Evolutionary conservation across 805 yeast genomes (phyloP).

Genomic region (Saccharomycopsis fibuligera): DNA sequence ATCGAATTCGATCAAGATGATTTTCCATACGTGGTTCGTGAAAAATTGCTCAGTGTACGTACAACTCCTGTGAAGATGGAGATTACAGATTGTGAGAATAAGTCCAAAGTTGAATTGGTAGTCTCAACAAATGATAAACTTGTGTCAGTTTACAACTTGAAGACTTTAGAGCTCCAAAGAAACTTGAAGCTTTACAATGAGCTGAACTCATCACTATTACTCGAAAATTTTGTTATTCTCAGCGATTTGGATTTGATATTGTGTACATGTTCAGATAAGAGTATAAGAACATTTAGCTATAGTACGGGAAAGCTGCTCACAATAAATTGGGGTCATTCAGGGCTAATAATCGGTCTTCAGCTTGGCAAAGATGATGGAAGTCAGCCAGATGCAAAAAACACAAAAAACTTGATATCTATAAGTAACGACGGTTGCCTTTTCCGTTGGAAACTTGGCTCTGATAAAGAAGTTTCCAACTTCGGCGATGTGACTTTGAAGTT

Average conservation of each 20-base stretch:
- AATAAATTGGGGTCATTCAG: constrained; percentile 56
- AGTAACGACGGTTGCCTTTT: constrained; percentile 52
- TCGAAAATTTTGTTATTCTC: constrained; percentile 37
- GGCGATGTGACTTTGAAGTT: constrained; percentile 1
- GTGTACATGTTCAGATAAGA: constrained; percentile 49
- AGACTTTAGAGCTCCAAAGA: constrained; percentile 30
- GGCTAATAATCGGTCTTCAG: constrained; percentile 40
- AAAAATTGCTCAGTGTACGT: constrained; percentile 45
- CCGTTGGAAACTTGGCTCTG: constrained; percentile 33
- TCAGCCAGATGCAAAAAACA: constrained; percentile 20
- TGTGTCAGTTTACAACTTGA: constrained; percentile 35
- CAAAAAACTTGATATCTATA: constrained; percentile 34
- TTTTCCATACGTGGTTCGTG: constrained; percentile 26
- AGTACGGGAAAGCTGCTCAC: constrained; percentile 40
- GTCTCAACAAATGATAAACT: constrained; percentile 48
- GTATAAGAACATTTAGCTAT: constrained; percentile 44
- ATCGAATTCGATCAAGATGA: constrained; percentile 25
- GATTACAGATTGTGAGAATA: constrained; percentile 28
- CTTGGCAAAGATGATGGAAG: background rate
- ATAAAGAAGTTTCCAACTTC: background rate
- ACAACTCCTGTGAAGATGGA: constrained; percentile 43
- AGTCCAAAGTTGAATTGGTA: no score
- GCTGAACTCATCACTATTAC: constrained; percentile 36
- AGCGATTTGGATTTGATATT: constrained; percentile 28
- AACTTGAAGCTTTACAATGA: constrained; percentile 37